These are phyloP conservation scores for Cryptosporidium viatorum DNA, from an alignment of 169 alveolate species.

Conservation along the genomic window DNA sequence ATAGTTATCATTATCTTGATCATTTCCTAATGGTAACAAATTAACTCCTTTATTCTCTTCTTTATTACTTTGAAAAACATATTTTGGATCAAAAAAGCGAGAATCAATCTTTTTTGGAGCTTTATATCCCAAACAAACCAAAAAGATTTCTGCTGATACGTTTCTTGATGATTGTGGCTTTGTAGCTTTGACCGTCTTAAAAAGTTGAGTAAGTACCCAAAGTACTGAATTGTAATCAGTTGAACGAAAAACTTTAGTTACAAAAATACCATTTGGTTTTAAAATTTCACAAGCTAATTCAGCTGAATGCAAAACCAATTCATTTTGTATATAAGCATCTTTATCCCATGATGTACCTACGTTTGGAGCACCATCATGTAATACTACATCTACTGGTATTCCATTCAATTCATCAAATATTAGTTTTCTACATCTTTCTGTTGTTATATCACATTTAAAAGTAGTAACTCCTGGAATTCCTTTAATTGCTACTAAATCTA, in stretches of 20 bases:
- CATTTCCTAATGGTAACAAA: not conserved
- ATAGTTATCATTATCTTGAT: slow-evolving; percentile 17
- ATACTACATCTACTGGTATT: slow-evolving; percentile 95
- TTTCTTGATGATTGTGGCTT: slow-evolving; percentile 98
- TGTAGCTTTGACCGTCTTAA: slow-evolving; percentile 95
- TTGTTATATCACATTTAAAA: slow-evolving; percentile 95
- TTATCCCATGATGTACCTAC: slow-evolving; percentile 98
- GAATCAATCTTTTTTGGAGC: slow-evolving; percentile 95
- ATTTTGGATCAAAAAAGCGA: slow-evolving; percentile 94
- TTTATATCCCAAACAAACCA: slow-evolving; percentile 94
- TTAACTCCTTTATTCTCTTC: not conserved
- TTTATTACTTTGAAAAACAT: slow-evolving; percentile 85
- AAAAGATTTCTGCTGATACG: slow-evolving; percentile 98
- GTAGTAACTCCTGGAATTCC: slow-evolving; percentile 96
- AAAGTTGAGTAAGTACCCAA: slow-evolving; percentile 96
- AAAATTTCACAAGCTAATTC: slow-evolving; percentile 92
- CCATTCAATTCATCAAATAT: slow-evolving; percentile 82
- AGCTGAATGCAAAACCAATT: slow-evolving; percentile 92
- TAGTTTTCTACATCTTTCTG: slow-evolving; percentile 80
- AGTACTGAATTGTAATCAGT: slow-evolving; percentile 96
- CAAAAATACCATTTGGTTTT: slow-evolving; percentile 87
- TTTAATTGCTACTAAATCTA: slow-evolving; percentile 97
- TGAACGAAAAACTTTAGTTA: slow-evolving; percentile 94
- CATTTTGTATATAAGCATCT: slow-evolving; percentile 98
- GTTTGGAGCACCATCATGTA: slow-evolving; percentile 99